Conservation (phyloP, 257 asterid species). For the Rehmannia glutinosa region DNA sequence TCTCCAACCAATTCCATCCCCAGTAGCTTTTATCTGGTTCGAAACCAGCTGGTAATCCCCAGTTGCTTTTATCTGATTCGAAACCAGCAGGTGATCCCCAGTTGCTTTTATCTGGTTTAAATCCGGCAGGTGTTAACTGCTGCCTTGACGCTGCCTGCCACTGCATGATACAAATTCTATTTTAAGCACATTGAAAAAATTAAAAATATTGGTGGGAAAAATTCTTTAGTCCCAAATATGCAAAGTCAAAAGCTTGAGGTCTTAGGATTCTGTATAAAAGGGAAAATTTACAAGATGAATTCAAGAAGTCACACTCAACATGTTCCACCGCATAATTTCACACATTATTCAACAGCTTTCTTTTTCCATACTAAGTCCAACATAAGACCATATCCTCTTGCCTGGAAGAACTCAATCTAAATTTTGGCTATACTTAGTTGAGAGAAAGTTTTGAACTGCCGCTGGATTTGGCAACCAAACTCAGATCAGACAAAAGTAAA, state of each 20-base stretch:
- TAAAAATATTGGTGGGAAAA: background rate
- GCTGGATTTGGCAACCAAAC: too few species aligned
- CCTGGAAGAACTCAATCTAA: background rate
- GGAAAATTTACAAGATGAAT: too few species aligned
- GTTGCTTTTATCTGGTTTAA: too few species aligned
- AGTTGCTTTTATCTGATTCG: constrained; percentile 40
- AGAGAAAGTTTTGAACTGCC: too few species aligned
- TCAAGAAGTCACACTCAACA: too few species aligned
- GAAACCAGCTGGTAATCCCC: constrained; percentile 30
- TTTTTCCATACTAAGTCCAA: background rate
- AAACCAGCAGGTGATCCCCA: constrained; percentile 30
- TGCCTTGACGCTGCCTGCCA: constrained; percentile 98
- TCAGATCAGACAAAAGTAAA: too few species aligned
- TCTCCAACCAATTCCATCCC: constrained; percentile 99
- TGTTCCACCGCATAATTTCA: background rate
- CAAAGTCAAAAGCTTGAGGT: too few species aligned
- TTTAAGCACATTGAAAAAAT: background rate
- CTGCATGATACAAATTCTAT: constrained; percentile 36
- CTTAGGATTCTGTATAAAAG: too few species aligned
- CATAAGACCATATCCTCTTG: background rate
- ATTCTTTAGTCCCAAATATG: too few species aligned
- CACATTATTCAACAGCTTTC: background rate
- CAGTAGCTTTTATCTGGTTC: constrained; percentile 74
- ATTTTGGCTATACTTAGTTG: too few species aligned
- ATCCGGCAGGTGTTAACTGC: too few species aligned